Percentiles rank a stretch among this genome's conserved stretches.
Evolutionary conservation across 2,329 filamentous ascomycete species (phyloP).

Genomic region (Fusarium phyllophilum): DNA sequence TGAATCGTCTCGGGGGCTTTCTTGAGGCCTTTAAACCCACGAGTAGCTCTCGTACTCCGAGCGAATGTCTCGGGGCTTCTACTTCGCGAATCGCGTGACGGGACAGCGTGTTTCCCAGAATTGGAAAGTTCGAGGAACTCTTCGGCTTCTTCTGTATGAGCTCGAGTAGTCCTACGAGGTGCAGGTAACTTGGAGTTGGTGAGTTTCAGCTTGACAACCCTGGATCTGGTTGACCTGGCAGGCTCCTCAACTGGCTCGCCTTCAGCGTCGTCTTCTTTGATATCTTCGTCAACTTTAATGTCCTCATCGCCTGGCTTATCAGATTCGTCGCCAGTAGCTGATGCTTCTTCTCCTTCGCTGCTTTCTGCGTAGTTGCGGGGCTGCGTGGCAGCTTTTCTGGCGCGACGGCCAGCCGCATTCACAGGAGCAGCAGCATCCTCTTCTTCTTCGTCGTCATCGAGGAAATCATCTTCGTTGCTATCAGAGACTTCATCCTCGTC

Average conservation of each 20-base stretch:
- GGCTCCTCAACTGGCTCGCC: slow-evolving; percentile 33
- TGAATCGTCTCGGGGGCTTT: slow-evolving; percentile 59
- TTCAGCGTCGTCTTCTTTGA: slow-evolving; percentile 43
- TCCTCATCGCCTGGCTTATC: slow-evolving; percentile 43
- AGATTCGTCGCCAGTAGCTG: slow-evolving; percentile 44
- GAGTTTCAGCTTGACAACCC: slow-evolving; percentile 59
- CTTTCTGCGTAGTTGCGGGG: slow-evolving; percentile 60
- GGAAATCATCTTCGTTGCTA: slow-evolving; percentile 61
- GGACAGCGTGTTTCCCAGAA: slow-evolving; percentile 67
- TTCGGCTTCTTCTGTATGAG: slow-evolving; percentile 65
- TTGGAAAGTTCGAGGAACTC: slow-evolving; percentile 67
- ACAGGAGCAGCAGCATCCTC: slow-evolving; percentile 56
- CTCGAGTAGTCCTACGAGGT: slow-evolving; percentile 62
- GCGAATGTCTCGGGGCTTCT: slow-evolving; percentile 64
- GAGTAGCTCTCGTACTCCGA: slow-evolving; percentile 57
- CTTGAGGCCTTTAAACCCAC: slow-evolving; percentile 63
- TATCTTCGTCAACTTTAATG: slow-evolving; percentile 38
- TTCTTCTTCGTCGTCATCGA: slow-evolving; percentile 58
- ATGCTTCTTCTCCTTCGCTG: slow-evolving; percentile 55
- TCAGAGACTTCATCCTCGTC: slow-evolving; percentile 68
- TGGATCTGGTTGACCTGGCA: slow-evolving; percentile 45
- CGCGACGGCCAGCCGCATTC: slow-evolving; percentile 59
- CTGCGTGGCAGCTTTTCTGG: slow-evolving; percentile 60
- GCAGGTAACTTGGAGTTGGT: slow-evolving; percentile 48
- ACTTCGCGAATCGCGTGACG: slow-evolving; percentile 62